Evolutionary conservation across 129 eudicot genomes (phyloP), one percentile per base, ranked within the genome.

Genomic region (Arctium minus): DNA sequence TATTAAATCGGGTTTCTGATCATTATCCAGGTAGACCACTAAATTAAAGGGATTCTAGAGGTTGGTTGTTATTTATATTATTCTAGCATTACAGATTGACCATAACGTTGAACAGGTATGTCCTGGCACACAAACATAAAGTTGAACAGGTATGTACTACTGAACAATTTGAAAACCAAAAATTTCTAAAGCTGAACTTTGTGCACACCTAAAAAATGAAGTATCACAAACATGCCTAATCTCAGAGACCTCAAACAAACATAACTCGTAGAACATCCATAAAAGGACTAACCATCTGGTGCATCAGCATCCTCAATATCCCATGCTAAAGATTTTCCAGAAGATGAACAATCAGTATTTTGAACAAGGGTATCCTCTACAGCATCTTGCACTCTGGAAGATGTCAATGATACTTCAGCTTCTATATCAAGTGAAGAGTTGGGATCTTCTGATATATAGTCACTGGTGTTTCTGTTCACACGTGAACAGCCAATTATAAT

Each of bases 251-350:
- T 56, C 17, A 62, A 36, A 11, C 7, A 60, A 60, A 12, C 22
- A 50, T 37, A 64, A 37, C 73, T 78, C 27, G 29, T 35, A 78
- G 17, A 65, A 78, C 68, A 18, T 7, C 35, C 30, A 62, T 67
- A 53, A 56, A 22, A 72, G 7, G 29, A 80, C 90, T 83, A 77
- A 94, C 99, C 93, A 73, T 84, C 76, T 60, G 99, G 99, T 29
- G 97, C 98, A 90, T 93, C 95, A 79, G 83, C 76, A 77, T 87
- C 90, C 86, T 86, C 97, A 65, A 80, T 75, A 75, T 89, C 88
- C 98, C 97, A 93, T 35, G 73, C 81, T 30, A 78, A 82, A 74
- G 84, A 77, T 68, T 78, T 85, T 72, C 79, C 92, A 81, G 90
- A 86, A 81, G 97, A 80, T 74, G 97, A 90, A 84, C 88, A 86